phyloP scores from a whole-genome alignment of 768 basidiomycete species.

The Exidia glandulosa region DNA sequence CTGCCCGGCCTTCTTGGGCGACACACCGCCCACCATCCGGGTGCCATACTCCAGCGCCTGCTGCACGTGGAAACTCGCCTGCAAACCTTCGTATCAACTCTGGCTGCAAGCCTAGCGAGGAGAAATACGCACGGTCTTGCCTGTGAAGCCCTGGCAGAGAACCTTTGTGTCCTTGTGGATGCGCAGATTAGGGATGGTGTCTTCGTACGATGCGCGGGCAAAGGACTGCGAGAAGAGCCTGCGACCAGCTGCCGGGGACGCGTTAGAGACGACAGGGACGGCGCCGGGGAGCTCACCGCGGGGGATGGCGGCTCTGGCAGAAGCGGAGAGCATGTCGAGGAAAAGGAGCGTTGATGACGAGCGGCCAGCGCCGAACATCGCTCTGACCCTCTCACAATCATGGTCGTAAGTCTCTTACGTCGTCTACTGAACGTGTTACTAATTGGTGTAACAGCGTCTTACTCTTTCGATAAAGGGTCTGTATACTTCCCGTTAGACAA shows the following conservation, averaged over 20 bases:
- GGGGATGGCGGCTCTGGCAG: not conserved
- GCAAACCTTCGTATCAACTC: not conserved
- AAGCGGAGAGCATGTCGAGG: not conserved
- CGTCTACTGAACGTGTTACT: not conserved
- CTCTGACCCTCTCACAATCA: too few species aligned
- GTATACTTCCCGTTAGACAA: not conserved
- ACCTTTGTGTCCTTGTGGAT: constrained; percentile 95
- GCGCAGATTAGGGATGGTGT: constrained; percentile 82
- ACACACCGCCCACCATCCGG: constrained; percentile 95
- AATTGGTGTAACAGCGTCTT: not conserved
- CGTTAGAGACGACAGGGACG: not conserved
- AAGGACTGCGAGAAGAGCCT: constrained; percentile 75
- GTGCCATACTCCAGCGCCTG: constrained; percentile 94
- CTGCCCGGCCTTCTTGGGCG: constrained; percentile 91
- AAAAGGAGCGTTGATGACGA: too few species aligned
- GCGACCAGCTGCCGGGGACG: constrained; percentile 13
- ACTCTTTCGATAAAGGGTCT: not conserved
- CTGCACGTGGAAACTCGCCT: constrained; percentile 93
- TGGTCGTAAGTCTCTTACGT: not conserved
- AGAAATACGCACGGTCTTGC: constrained; percentile 77
- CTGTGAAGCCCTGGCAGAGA: constrained; percentile 81
- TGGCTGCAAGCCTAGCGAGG: not conserved
- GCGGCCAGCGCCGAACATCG: too few species aligned
- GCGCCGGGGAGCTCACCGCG: not conserved
- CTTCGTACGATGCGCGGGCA: constrained; percentile 67